Percentiles rank a stretch among this genome's conserved stretches.
Evolutionary conservation across 192 early-diverging fungal species (phyloP).

Genomic region (Anaeromyces robustus): DNA sequence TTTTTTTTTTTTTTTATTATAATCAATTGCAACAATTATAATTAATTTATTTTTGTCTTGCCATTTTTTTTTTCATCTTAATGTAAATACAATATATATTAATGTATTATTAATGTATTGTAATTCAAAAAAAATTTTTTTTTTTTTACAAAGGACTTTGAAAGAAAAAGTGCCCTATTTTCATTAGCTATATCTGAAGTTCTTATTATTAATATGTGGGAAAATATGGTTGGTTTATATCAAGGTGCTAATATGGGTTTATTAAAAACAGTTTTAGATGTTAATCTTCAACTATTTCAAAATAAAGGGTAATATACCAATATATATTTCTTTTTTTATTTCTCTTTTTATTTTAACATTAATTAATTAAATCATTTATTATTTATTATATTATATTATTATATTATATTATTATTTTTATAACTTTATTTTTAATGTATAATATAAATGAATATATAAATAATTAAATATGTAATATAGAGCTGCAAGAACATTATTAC

Average conservation of each 20-base stretch:
- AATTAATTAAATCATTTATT: too few relatives aligned
- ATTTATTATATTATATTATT: too few relatives aligned
- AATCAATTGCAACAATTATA: too few relatives aligned
- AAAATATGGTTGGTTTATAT: slow-evolving; percentile 92
- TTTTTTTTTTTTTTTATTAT: not conserved
- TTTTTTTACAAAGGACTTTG: slow-evolving; percentile 48
- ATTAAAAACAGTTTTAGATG: slow-evolving; percentile 95
- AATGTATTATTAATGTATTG: too few relatives aligned
- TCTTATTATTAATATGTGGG: slow-evolving; percentile 96
- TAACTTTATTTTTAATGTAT: slow-evolving; percentile 4
- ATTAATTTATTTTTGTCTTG: too few relatives aligned
- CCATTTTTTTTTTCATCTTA: too few relatives aligned
- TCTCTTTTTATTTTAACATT: too few relatives aligned
- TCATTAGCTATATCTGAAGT: slow-evolving; percentile 90
- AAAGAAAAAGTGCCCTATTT: slow-evolving; percentile 94
- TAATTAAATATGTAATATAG: too few relatives aligned
- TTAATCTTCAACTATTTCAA: slow-evolving; percentile 94
- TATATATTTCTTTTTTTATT: too few relatives aligned
- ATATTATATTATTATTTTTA: too few relatives aligned
- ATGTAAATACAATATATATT: too few relatives aligned
- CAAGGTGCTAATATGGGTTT: slow-evolving; percentile 98
- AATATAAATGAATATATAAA: too few relatives aligned
- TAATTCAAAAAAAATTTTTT: slow-evolving; percentile 1
- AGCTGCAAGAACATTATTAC: slow-evolving; percentile 75
- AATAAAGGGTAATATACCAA: slow-evolving; percentile 51